Percentiles rank a stretch among this genome's conserved stretches.
phyloP scores from a whole-genome alignment of 768 basidiomycete species.

The Boletus insuetus region DNA sequence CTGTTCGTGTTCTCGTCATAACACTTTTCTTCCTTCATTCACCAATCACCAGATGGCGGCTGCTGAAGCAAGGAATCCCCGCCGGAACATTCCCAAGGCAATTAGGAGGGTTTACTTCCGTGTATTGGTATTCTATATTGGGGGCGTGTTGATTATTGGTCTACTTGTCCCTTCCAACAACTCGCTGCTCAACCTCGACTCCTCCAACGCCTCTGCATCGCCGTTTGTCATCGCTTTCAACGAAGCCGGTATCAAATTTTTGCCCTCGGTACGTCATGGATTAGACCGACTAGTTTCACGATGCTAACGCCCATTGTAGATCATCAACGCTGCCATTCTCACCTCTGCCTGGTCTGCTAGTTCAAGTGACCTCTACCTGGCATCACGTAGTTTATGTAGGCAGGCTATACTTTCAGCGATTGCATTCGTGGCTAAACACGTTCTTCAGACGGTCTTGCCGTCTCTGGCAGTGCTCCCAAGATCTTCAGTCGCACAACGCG shows the following conservation, averaged over 20 bases:
- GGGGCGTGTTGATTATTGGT: slow-evolving; percentile 46
- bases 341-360: slow-evolving; percentile 44
- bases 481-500: slow-evolving; percentile 43
- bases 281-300: neutral
- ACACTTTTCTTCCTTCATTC: neutral
- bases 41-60: slow-evolving; percentile 36
- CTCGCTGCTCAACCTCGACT: slow-evolving; percentile 36
- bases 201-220: slow-evolving; percentile 42
- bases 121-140: slow-evolving; percentile 37
- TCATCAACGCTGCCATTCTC: slow-evolving; percentile 42
- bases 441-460: slow-evolving; percentile 50
- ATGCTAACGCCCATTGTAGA: slow-evolving; percentile 5
- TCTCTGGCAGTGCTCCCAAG: slow-evolving; percentile 51
- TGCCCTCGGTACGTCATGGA: slow-evolving; percentile 41
- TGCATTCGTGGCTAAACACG: neutral
- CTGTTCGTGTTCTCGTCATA: slow-evolving; percentile 25
- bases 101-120: slow-evolving; percentile 45
- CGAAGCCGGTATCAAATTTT: slow-evolving; percentile 55
- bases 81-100: slow-evolving; percentile 40
- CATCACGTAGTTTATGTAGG: slow-evolving; percentile 39
- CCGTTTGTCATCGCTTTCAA: slow-evolving; percentile 59
- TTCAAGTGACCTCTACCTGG: slow-evolving; percentile 40
- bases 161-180: slow-evolving; percentile 50
- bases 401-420: neutral
- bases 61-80: slow-evolving; percentile 51